Evolutionary conservation across 805 yeast genomes (phyloP).

Genomic region (Hanseniaspora nectarophila): DNA sequence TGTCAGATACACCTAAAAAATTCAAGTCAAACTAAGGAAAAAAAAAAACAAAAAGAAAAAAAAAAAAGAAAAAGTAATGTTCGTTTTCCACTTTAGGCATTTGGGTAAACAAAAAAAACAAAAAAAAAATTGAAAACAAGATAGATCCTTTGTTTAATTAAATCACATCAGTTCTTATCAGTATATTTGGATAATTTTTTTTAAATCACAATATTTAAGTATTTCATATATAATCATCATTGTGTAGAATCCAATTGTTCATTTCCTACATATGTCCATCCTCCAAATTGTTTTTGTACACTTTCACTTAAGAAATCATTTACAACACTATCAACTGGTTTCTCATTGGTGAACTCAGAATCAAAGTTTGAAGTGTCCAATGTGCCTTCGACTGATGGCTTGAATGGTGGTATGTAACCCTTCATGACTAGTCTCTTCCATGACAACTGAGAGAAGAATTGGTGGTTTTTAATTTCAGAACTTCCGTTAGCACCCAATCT

Average conservation of each 20-base stretch:
- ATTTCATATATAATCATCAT: neutral
- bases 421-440: constrained; percentile 75
- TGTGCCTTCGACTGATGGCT: constrained; percentile 77
- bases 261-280: constrained; percentile 90
- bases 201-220: neutral
- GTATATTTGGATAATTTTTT: too few relatives aligned
- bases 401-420: constrained; percentile 89
- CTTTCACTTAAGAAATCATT: constrained; percentile 83
- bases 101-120: neutral
- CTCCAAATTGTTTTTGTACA: constrained; percentile 96
- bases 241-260: constrained; percentile 32
- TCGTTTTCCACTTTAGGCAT: neutral
- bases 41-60: neutral
- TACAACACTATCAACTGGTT: constrained; percentile 90
- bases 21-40: neutral
- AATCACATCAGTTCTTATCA: too few relatives aligned
- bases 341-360: constrained; percentile 79
- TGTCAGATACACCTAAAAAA: neutral
- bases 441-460: constrained; percentile 78
- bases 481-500: constrained; percentile 75
- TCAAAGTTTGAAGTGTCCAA: constrained; percentile 90
- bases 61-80: neutral
- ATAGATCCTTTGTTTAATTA: too few relatives aligned
- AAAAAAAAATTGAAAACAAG: neutral
- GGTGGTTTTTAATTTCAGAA: constrained; percentile 67